Base-by-base conservation (phyloP, 1,284 basidiomycete genomes). In the Apiotrichum sp. region DNA sequence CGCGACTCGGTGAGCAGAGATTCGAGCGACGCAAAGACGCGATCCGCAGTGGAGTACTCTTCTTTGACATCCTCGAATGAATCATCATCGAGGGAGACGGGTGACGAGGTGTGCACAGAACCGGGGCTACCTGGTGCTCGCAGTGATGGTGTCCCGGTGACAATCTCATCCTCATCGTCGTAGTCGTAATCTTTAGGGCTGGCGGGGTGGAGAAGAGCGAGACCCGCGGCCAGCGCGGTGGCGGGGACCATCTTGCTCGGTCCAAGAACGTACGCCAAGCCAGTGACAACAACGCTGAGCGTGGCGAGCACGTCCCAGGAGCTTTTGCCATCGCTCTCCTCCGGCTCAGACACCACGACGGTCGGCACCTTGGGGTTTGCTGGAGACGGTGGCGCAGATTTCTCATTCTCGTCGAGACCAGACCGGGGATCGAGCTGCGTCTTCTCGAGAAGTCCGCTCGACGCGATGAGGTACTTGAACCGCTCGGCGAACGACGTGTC, bases 381-480 rank as follows among this genome's bases (percentile, higher is more conserved):
- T 4, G 13, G 45, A 8, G 8, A 7, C 22, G 16, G 22, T 9
- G 36, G 47, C 36, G 22, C 36, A 6, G 47, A 49, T 38, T 13
- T 34, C 3, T 6, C 9, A 22, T 22, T 22, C 22, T 22, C 22
- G 22, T 22, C 22, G 22, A 22, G 22, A 22, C 22, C 22, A n/a
- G 40, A 41, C 5, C 31, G 13, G 33, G 31, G 41, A 40, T 48
- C 45, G 40, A 56, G 48, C 38, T 58, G 59, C 1, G 59, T 58
- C 56, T 56, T 56, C 61, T 74, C 72, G 31, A 74, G 53, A 6
- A 74, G 53, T 0, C 68, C 72, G 16, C 65, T 67, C 5, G 71
- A 67, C 29, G 69, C 72, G 9, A 74, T 64, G 33, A 70, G 58
- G 54, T 72, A 74, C 52, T 68, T 69, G 66, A 74, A 74, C 29